Percentiles rank a stretch among this genome's conserved stretches.
Conservation (phyloP, 192 early-diverging fungal genomes). For the Coemansia guatemalensis region DNA sequence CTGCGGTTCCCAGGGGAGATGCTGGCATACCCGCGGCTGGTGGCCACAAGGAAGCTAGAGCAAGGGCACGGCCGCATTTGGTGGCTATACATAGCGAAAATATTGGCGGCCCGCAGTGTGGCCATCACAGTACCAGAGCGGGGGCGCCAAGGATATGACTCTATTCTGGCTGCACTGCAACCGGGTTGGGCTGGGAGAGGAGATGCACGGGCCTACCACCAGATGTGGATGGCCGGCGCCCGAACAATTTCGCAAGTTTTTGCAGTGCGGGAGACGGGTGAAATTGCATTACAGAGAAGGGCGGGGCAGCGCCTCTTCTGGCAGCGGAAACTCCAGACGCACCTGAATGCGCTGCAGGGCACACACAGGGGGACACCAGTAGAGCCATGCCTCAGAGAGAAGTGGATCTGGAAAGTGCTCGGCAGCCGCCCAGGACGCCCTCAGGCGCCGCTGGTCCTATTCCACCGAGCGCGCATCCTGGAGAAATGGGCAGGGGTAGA, state of each 20-base stretch:
- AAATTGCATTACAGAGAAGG: background rate
- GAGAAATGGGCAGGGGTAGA: background rate
- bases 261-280: background rate
- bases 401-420: too few species aligned
- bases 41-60: background rate
- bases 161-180: background rate
- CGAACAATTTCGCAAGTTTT: background rate
- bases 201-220: too few species aligned
- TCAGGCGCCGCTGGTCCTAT: background rate
- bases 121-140: background rate
- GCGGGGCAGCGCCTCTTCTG: background rate
- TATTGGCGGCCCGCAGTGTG: background rate
- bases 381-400: too few species aligned
- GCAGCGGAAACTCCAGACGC: too few species aligned
- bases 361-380: too few species aligned
- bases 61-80: background rate
- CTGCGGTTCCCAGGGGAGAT: conserved; percentile 1
- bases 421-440: too few species aligned
- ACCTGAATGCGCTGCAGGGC: too few species aligned
- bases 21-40: conserved; percentile 4
- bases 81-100: background rate
- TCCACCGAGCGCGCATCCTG: background rate
- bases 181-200: background rate
- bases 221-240: background rate
- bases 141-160: background rate